These are phyloP conservation scores for Dactylellina drechsleri DNA, from an alignment of 2,329 filamentous ascomycete species.

Conservation along the genomic window DNA sequence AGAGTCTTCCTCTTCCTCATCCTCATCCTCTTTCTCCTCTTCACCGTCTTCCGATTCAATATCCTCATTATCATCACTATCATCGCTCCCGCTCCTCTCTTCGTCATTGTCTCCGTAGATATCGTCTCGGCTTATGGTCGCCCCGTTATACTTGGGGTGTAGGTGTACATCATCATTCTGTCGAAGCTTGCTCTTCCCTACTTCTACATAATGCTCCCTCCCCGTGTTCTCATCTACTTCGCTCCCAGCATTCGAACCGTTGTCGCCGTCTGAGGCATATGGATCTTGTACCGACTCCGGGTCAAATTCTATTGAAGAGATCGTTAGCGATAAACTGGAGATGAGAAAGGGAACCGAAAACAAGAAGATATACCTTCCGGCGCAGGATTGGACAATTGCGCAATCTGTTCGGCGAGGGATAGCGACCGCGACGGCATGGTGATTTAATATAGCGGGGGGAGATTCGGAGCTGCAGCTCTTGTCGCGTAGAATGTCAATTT, in stretches of 20 bases:
- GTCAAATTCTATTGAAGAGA: slow-evolving; percentile 60
- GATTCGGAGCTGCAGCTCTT: neutral
- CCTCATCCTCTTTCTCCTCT: slow-evolving; percentile 58
- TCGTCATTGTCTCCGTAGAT: slow-evolving; percentile 69
- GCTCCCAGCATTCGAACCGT: slow-evolving; percentile 66
- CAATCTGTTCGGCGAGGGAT: slow-evolving; percentile 57
- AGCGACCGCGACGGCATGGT: slow-evolving; percentile 55
- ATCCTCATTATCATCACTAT: slow-evolving; percentile 53
- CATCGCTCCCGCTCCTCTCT: slow-evolving; percentile 57
- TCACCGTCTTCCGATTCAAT: too few relatives aligned
- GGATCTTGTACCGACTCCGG: slow-evolving; percentile 68
- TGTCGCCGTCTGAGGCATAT: slow-evolving; percentile 68
- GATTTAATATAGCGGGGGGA: slow-evolving; percentile 10
- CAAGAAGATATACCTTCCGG: slow-evolving; percentile 56
- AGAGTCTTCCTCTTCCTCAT: slow-evolving; percentile 56
- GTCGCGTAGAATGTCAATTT: slow-evolving; percentile 16
- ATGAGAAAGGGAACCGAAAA: slow-evolving; percentile 31
- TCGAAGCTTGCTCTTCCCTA: slow-evolving; percentile 85
- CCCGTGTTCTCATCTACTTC: slow-evolving; percentile 68
- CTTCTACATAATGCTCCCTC: slow-evolving; percentile 85
- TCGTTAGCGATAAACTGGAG: slow-evolving; percentile 33
- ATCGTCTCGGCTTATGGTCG: slow-evolving; percentile 76
- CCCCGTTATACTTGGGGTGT: slow-evolving; percentile 82
- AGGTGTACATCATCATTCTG: slow-evolving; percentile 75
- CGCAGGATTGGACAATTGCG: slow-evolving; percentile 57